These are phyloP conservation scores for Ogataea paraovalis DNA, from an alignment of 805 yeast genomes.

Conservation along the genomic window DNA sequence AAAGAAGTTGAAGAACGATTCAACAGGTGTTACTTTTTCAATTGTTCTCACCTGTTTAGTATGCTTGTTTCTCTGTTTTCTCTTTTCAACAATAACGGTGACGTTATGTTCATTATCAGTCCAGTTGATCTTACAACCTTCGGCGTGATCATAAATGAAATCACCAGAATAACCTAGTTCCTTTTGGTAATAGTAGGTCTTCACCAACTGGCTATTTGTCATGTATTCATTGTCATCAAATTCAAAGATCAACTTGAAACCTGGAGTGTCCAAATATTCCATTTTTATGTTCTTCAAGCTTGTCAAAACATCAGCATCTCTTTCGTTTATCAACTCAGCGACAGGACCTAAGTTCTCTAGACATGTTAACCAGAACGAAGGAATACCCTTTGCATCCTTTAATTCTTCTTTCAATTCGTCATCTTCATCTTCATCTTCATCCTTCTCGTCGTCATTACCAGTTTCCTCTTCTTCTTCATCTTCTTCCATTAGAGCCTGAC, in stretches of 20 bases:
- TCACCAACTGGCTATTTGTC: slow-evolving; percentile 65
- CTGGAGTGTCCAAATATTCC: slow-evolving; percentile 80
- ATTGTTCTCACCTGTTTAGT: slow-evolving; percentile 95
- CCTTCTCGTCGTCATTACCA: slow-evolving; percentile 41
- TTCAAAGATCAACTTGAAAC: slow-evolving; percentile 82
- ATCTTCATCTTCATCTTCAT: slow-evolving; percentile 37
- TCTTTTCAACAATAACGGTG: slow-evolving; percentile 82
- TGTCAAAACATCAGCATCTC: slow-evolving; percentile 81
- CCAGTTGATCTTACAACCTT: slow-evolving; percentile 87
- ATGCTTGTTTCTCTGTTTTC: slow-evolving; percentile 95
- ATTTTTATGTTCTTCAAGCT: slow-evolving; percentile 66
- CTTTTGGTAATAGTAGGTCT: slow-evolving; percentile 90
- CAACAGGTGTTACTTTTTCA: slow-evolving; percentile 90
- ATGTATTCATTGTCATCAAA: slow-evolving; percentile 76
- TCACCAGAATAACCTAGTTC: slow-evolving; percentile 95
- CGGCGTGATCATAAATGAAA: slow-evolving; percentile 95
- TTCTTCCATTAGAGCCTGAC: slow-evolving; percentile 63
- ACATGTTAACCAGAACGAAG: slow-evolving; percentile 96
- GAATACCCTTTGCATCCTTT: slow-evolving; percentile 62
- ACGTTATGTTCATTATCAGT: slow-evolving; percentile 72
- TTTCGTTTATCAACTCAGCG: slow-evolving; percentile 79
- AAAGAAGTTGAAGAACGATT: slow-evolving; percentile 93
- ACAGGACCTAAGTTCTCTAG: slow-evolving; percentile 79
- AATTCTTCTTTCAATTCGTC: slow-evolving; percentile 34
- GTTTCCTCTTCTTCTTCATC: slow-evolving; percentile 31